These are phyloP conservation scores for Zygnema cylindricum DNA, from an alignment of 139 green algal species.

Conservation along the genomic window DNA sequence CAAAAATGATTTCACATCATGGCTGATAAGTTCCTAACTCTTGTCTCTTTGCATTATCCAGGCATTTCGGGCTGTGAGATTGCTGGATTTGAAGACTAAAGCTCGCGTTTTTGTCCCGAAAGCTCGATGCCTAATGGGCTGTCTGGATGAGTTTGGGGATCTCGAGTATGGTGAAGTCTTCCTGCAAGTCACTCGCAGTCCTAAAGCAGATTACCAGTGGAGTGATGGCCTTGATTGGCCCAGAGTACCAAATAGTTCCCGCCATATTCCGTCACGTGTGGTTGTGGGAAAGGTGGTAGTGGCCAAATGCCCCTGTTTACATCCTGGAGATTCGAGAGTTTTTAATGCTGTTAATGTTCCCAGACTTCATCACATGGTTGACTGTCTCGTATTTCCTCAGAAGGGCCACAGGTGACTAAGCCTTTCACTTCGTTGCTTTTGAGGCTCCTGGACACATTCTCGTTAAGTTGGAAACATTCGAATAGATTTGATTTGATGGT, in stretches of 20 bases:
- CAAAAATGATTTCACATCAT: no score
- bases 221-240: background rate
- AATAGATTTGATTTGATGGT: no score
- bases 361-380: slow-evolving; percentile 47
- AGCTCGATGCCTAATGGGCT: slow-evolving; percentile 10
- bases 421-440: background rate
- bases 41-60: background rate
- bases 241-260: background rate
- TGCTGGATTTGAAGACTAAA: slow-evolving; percentile 1
- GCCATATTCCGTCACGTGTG: background rate
- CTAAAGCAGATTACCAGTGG: background rate
- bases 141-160: background rate
- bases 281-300: slow-evolving; percentile 52
- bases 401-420: background rate
- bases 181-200: background rate
- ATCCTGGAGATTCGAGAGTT: slow-evolving; percentile 61
- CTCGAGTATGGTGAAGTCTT: background rate
- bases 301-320: slow-evolving; percentile 64
- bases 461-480: no score
- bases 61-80: background rate
- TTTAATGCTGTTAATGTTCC: slow-evolving; percentile 59
- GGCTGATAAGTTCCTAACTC: no score
- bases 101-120: background rate
- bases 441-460: no score
- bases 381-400: slow-evolving; percentile 61